phyloP scores from a whole-genome alignment of 768 basidiomycete species.

The Naematelia encephala region DNA sequence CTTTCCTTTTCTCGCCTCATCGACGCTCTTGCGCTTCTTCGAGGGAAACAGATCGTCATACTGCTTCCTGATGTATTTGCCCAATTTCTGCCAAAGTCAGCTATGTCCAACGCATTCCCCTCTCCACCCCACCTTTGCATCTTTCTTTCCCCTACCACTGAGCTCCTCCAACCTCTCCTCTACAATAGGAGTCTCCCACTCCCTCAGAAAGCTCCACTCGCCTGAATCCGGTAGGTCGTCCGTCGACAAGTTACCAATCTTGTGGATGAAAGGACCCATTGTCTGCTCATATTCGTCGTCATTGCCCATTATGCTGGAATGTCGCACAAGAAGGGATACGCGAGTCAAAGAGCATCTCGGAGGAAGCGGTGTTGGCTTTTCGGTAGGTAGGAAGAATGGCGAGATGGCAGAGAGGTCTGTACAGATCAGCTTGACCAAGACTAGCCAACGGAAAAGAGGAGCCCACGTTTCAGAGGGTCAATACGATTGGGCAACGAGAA shows the following conservation, averaged over 20 bases:
- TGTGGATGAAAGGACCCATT: conserved; percentile 51
- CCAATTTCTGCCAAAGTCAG: conserved; percentile 19
- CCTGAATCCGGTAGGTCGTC: conserved; percentile 22
- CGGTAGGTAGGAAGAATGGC: conserved; percentile 47
- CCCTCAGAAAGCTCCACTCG: conserved; percentile 46
- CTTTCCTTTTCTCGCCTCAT: conserved; percentile 17
- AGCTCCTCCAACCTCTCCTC: conserved; percentile 51
- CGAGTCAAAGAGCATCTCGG: conserved; percentile 41
- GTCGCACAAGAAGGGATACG: conserved; percentile 50
- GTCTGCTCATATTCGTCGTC: conserved; percentile 52
- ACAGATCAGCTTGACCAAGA: neutral
- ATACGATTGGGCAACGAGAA: neutral
- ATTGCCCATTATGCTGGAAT: conserved; percentile 51
- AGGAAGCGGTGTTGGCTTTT: conserved; percentile 45
- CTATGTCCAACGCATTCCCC: neutral
- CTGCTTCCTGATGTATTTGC: conserved; percentile 44
- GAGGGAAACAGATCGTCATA: conserved; percentile 41
- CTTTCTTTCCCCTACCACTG: conserved; percentile 46
- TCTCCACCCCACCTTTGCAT: conserved; percentile 46
- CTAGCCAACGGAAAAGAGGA: neutral
- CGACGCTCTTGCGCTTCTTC: conserved; percentile 16
- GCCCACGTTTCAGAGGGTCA: neutral
- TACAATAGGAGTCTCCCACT: conserved; percentile 47
- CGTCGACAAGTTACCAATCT: conserved; percentile 33
- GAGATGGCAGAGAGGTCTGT: conserved; percentile 51